phyloP scores from a whole-genome alignment of 2,329 filamentous ascomycete genomes.

The Penicillium janthinellum region DNA sequence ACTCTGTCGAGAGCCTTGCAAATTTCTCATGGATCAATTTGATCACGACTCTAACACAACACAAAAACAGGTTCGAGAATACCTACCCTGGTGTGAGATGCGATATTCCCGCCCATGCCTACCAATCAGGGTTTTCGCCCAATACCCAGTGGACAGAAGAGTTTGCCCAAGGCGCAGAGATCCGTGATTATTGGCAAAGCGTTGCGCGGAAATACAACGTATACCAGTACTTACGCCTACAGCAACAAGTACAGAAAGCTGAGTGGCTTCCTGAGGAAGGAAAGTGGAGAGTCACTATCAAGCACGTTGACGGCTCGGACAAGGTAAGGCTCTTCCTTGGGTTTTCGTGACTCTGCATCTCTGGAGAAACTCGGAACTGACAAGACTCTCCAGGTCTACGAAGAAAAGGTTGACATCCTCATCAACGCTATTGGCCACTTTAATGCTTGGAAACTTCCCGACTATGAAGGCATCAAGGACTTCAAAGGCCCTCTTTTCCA shows the following conservation, averaged over 20 bases:
- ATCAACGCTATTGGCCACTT: constrained; percentile 67
- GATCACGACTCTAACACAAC: neutral
- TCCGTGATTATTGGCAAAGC: constrained; percentile 66
- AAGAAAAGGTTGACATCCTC: constrained; percentile 61
- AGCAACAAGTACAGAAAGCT: constrained; percentile 58
- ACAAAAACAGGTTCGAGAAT: constrained; percentile 43
- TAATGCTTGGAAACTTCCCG: constrained; percentile 65
- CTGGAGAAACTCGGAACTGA: neutral
- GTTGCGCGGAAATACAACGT: constrained; percentile 66
- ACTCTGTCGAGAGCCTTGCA: no score
- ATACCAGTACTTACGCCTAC: constrained; percentile 59
- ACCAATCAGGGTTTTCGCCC: constrained; percentile 68
- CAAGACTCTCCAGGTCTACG: constrained; percentile 36
- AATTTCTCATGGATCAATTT: neutral
- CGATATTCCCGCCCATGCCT: constrained; percentile 70
- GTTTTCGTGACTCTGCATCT: neutral
- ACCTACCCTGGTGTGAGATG: constrained; percentile 67
- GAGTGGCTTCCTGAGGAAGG: constrained; percentile 57
- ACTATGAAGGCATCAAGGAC: constrained; percentile 59
- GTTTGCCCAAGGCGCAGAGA: constrained; percentile 68
- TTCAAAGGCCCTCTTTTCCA: constrained; percentile 62
- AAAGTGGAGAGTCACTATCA: constrained; percentile 58
- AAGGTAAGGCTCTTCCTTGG: constrained; percentile 16
- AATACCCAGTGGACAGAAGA: constrained; percentile 70
- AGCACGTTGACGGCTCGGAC: constrained; percentile 37